Evolutionary conservation across 768 basidiomycete species (phyloP), one percentile per base, ranked within the genome.

Genomic region (Scleroderma bovista): DNA sequence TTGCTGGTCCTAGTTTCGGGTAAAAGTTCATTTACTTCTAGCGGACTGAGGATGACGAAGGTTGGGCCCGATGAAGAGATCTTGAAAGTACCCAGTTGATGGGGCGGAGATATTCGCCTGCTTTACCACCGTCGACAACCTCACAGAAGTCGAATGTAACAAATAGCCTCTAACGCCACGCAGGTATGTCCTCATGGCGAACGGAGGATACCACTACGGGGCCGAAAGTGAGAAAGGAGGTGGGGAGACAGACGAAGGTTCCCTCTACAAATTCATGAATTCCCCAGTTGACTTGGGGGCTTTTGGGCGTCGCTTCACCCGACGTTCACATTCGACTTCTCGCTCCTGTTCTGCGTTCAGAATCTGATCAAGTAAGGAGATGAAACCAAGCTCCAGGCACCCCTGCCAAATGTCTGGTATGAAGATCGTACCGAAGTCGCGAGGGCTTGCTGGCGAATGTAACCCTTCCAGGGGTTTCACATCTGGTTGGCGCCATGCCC

Each of bases 271-370:
- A 64, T 1, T 20, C 0, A 17, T 43, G 10, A 2, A 71, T 55
- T 12, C 59, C 56, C 4, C 10, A 10, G 29, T 61, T 51, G 33
- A 70, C 22, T 1, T 45, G 41, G 48, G 69, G 69, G 63, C 62
- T 26, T 41, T 60, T 1, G 64, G 55, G 5, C 73, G 70, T 7
- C 73, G 63, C 53, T 75, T 60, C 2, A 70, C 51, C 46, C 75
- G 64, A 10, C 57, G 61, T 50, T 79, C 76, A 6, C 56, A 59
- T 53, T 77, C 75, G 4, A 68, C 60, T 49, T 79, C 76, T 22
- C 77, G 62, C 46, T 79, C 78, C 51, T 79, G 77, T 52, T 79
- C 78, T 54, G 79, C 75, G 24, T 71, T 70, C 57, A 74, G 57
- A 29, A 47, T 55, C 29, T 50, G 52, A 32, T 63, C 57, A 1